phyloP scores from a whole-genome alignment of 148 eudicot species.

The Heliosperma pusillum region DNA sequence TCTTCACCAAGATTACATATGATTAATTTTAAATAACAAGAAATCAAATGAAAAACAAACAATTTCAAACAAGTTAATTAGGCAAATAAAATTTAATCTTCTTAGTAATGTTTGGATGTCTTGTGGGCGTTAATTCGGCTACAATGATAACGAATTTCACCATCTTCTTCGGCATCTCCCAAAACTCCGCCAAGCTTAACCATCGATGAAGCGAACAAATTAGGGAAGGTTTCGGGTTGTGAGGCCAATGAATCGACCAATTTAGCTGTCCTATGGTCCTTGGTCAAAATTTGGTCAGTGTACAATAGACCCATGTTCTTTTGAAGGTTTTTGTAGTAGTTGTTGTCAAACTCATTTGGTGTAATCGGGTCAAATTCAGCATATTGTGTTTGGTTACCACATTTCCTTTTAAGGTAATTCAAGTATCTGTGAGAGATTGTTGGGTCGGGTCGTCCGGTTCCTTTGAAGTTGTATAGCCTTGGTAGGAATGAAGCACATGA shows the following conservation, averaged over 20 bases:
- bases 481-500: slow-evolving; percentile 50
- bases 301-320: slow-evolving; percentile 56
- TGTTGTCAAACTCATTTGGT: slow-evolving; percentile 47
- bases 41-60: neutral
- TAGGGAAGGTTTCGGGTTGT: slow-evolving; percentile 28
- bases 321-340: slow-evolving; percentile 55
- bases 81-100: neutral
- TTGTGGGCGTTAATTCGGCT: slow-evolving; percentile 31
- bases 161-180: slow-evolving; percentile 42
- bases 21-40: neutral
- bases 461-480: slow-evolving; percentile 52
- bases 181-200: slow-evolving; percentile 59
- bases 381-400: slow-evolving; percentile 40
- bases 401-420: slow-evolving; percentile 65
- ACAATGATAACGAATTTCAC: slow-evolving; percentile 58
- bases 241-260: slow-evolving; percentile 43
- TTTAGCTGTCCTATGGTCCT: slow-evolving; percentile 53
- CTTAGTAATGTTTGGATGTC: neutral
- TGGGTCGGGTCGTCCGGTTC: slow-evolving; percentile 53
- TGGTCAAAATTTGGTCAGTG: slow-evolving; percentile 59
- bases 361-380: slow-evolving; percentile 60
- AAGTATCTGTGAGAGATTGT: slow-evolving; percentile 43
- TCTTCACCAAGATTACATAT: neutral
- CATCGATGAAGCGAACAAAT: slow-evolving; percentile 61
- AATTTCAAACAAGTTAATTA: neutral